Evolutionary conservation across 352 stramenopile genomes (phyloP), one percentile per base, ranked within the genome.

Genomic region (Pythium scleroteichum): DNA sequence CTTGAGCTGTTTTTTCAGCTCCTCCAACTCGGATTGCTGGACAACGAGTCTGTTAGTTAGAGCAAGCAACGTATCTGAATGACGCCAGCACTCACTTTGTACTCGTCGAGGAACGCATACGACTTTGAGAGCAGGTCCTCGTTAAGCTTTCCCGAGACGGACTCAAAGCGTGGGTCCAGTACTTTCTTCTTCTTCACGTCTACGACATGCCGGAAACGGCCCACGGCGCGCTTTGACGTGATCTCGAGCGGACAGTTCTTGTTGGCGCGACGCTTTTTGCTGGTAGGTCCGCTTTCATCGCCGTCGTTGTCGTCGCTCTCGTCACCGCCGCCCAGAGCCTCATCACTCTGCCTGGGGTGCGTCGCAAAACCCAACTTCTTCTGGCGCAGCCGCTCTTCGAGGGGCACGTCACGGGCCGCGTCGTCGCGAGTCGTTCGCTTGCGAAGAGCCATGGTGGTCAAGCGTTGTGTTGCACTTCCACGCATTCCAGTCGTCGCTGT

Each of bases 91-190:
- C 57, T 4, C 16, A 85, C 78, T 68, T 94, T 95, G 66, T 96
- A 95, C 13, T 93, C 87, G 44, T 96, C 82, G 49, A 97, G 45
- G 53, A 97, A 97, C 0, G 79, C 73, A 56, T 97, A 97, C 41
- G 86, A 85, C 62, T 95, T 96, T 46, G 66, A 56, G 63, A 95
- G 96, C 26, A 96, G 66, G 45, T 96, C 87, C 39, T 96, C 87
- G 39, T 97, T 97, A 19, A 96, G 65, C 9, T 92, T 91, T 19
- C 88, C 87, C 39, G 76, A 85, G 23, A 87, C 75, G 9, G 77
- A 71, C 54, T 97, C 88, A 49, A 97, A 97, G 44, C 91, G 88
- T 38, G 91, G 91, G 69, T 97, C 91, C 45, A 90, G 63, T 9
- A 61, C 39, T 13, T 79, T 72, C 53, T 75, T 77, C 62, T 88